Base-by-base conservation (phyloP, 345 rosid genomes). In the Aegle marmelos region DNA sequence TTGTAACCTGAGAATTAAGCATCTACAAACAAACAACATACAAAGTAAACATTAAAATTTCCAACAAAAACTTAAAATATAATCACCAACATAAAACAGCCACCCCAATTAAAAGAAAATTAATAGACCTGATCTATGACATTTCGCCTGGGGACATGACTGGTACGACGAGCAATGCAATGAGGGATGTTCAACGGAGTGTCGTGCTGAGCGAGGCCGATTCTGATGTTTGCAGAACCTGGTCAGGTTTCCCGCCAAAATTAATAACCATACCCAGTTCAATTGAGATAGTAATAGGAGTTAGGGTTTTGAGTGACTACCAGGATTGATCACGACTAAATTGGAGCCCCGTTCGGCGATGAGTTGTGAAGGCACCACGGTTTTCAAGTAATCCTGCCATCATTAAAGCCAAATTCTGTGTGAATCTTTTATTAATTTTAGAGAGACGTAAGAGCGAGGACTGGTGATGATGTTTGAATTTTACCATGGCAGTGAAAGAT, bases 311-410 rank as follows among this genome's bases (percentile, higher is more conserved):
- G 34, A 36, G n/a, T 61, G 45, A 70, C 75, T 71, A 90, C 97
- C 98, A 2, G 94, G 93, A 80, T 96, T 94, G 73, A 96, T 89
- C 78, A 95, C 92, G 57, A 95, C 97, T 50, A 95, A 84, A 78
- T 92, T 91, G 72, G 93, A 87, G 80, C 99, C 99, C 74, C 99
- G 90, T 81, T 94, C 99, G 28, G 90, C 30, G 9, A 96, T 76
- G 64, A 96, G 90, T 78, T 96, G 98, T 60, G 97, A 94, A 21
- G 99, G 98, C 5, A 89, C 87, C 81, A 90, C 97, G 21, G 99
- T 87, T 84, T 89, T 96, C 91, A 96, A 79, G 89, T 96, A 92
- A 87, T 96, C 99, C 99, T 94, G 90, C 77, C 67, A 78, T 31
- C n/a, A 17, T 22, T 17, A 39, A 57, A 37, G n/a, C 22, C 28